Evolutionary conservation across 2,329 filamentous ascomycete genomes (phyloP).

Genomic region (Orbilia blumenaviensis): DNA sequence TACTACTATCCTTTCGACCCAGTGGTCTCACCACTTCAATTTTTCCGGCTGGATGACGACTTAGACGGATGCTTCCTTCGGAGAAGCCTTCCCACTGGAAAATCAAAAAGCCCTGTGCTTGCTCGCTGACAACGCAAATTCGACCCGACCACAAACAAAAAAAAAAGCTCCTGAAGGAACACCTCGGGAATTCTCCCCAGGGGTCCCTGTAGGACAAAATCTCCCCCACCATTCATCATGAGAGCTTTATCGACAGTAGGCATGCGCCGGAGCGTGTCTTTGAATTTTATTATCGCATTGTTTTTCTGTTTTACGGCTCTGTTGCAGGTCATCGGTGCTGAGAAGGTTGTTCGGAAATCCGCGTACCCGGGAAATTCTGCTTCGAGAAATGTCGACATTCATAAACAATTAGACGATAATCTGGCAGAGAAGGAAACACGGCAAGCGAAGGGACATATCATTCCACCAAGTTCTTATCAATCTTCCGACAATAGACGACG

Average conservation of each 20-base stretch:
- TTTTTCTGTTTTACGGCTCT: slow-evolving; percentile 51
- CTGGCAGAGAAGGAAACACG: slow-evolving; percentile 35
- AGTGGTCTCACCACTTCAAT: slow-evolving; percentile 28
- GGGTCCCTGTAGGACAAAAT: slow-evolving; percentile 27
- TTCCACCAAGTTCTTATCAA: slow-evolving; percentile 52
- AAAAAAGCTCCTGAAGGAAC: slow-evolving; percentile 51
- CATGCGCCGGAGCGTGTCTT: slow-evolving; percentile 45
- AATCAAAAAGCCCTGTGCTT: slow-evolving; percentile 1
- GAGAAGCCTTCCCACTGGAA: slow-evolving; percentile 36
- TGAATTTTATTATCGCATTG: slow-evolving; percentile 35
- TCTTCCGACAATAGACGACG: slow-evolving; percentile 47
- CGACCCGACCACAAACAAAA: neutral
- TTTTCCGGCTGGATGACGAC: slow-evolving; percentile 50
- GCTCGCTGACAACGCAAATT: slow-evolving; percentile 37
- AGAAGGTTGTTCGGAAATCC: slow-evolving; percentile 47
- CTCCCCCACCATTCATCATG: slow-evolving; percentile 30
- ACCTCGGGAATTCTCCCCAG: slow-evolving; percentile 41
- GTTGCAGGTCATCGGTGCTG: slow-evolving; percentile 54
- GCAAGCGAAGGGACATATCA: slow-evolving; percentile 39
- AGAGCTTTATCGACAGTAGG: slow-evolving; percentile 40
- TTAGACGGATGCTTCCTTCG: slow-evolving; percentile 51
- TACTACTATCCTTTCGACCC: slow-evolving; percentile 26
- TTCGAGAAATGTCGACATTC: slow-evolving; percentile 35
- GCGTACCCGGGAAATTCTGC: slow-evolving; percentile 24
- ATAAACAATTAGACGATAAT: slow-evolving; percentile 39